phyloP scores from a whole-genome alignment of 768 basidiomycete genomes.

The Mycena pura region DNA sequence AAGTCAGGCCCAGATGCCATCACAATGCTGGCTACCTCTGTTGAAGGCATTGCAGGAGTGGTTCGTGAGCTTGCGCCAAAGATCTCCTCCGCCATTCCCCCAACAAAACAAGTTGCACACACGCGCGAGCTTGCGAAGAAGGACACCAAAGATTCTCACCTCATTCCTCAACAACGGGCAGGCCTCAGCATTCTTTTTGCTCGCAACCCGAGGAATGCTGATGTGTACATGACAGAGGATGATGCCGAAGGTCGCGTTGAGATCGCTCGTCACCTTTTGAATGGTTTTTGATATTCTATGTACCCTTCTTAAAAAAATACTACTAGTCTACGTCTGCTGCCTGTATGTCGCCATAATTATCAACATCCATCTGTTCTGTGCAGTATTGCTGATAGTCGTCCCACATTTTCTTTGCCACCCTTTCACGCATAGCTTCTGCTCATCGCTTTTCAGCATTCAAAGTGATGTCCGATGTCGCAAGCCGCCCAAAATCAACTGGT shows the following conservation, averaged over 20 bases:
- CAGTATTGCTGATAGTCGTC: constrained; percentile 20
- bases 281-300: not conserved
- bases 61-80: not conserved
- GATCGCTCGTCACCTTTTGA: not conserved
- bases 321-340: not conserved
- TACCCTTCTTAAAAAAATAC: not conserved
- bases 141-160: not conserved
- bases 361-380: not conserved
- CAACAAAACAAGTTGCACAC: not conserved
- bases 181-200: not conserved
- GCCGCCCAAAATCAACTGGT: not conserved
- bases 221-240: not conserved
- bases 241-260: not conserved
- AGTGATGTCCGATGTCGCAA: not conserved
- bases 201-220: not conserved
- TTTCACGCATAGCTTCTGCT: constrained; percentile 22
- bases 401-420: constrained; percentile 38
- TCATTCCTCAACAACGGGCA: not conserved
- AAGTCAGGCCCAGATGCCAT: not conserved
- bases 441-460: not conserved
- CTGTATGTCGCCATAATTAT: not conserved
- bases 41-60: not conserved
- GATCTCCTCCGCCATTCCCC: not conserved
- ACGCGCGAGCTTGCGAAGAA: not conserved
- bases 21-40: not conserved